Percentiles rank a stretch among this genome's conserved stretches.
Evolutionary conservation across 176 grass and related monocot genomes (phyloP).

Genomic region (Carex scoparia): DNA sequence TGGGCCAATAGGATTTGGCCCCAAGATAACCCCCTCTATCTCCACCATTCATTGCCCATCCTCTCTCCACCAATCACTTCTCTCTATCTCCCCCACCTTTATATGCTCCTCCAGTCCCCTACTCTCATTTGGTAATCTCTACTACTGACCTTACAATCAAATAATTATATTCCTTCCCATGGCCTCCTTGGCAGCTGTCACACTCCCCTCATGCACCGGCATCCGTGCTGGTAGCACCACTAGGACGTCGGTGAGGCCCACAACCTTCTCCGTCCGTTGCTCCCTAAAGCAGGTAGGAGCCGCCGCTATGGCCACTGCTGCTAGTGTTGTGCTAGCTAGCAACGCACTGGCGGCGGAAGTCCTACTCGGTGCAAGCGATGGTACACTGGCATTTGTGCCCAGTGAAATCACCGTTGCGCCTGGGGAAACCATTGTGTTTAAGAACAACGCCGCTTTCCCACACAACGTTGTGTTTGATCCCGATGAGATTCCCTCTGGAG

Average conservation of each 20-base stretch:
- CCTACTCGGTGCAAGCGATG: slow-evolving; percentile 49
- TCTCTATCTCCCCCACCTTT: not conserved
- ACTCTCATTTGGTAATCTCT: slow-evolving; percentile 7
- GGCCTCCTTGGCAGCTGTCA: slow-evolving; percentile 66
- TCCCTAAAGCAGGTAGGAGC: slow-evolving; percentile 51
- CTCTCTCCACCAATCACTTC: not conserved
- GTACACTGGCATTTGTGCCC: slow-evolving; percentile 67
- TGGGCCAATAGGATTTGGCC: slow-evolving; percentile 1
- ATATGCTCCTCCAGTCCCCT: not conserved
- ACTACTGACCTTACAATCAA: not conserved
- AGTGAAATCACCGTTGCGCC: slow-evolving; percentile 54
- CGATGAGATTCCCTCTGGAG: slow-evolving; percentile 69
- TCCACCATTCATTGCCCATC: slow-evolving; percentile 28
- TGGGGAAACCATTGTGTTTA: slow-evolving; percentile 84
- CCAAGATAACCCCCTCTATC: slow-evolving; percentile 22
- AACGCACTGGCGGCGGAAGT: slow-evolving; percentile 63
- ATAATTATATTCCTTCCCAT: slow-evolving; percentile 8
- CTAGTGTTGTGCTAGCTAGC: slow-evolving; percentile 48
- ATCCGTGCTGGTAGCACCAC: not conserved
- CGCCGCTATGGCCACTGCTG: slow-evolving; percentile 49
- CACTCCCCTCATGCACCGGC: slow-evolving; percentile 38
- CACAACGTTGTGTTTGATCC: slow-evolving; percentile 96
- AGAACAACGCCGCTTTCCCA: slow-evolving; percentile 92
- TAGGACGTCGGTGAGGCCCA: not conserved
- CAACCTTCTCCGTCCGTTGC: slow-evolving; percentile 31